Base-by-base conservation (phyloP, 2,329 filamentous ascomycete genomes). In the Fusarium nematophilum region DNA sequence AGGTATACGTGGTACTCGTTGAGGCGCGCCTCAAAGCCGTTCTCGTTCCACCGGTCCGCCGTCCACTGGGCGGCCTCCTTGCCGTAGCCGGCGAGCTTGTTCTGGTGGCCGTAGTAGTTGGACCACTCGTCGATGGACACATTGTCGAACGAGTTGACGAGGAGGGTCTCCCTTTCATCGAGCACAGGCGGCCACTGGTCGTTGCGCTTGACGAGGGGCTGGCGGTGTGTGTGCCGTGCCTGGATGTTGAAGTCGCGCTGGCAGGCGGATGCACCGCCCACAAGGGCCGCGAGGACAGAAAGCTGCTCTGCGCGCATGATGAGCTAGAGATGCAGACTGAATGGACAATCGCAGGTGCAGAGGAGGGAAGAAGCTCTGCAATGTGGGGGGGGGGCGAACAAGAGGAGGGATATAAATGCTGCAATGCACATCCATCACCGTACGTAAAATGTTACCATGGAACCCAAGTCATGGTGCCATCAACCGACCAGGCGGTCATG, bases 1-100 rank as follows among this genome's bases (percentile, higher is more conserved):
- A 89, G 72, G 58, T 86, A 88, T 9, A 86, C 78, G 45, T 87
- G 81, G 59, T 87, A 88, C 18, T 83, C 73, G 1, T 78, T 65
- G 1, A 78, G 68, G 10, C 72, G 65, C 3, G 72, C 52, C 6
- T 73, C 67, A 30, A 77, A 67, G 5, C 75, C 75, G n/a, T 70
- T 72, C 36, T 76, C 70, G 5, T 44, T 62, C 74, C 74, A 78
- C n/a, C 67, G 67, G 21, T 77, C 73, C 1, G 69, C 66, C 1
- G 75, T 78, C 75, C 75, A 78, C 43, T 76, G 66, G 1, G 75
- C 75, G 4, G 75, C 75, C 23, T 73, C 71, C 37, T 66, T 71
- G n/a, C 75, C 75, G 2, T 68, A 58, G 13, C 75, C 75, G 2
- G 75, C 76, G 3, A 78, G 60, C 53, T 78, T 76, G 55, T 74